Conservation (phyloP, 805 yeast genomes). For the Ogataea trehaloabstinens region DNA sequence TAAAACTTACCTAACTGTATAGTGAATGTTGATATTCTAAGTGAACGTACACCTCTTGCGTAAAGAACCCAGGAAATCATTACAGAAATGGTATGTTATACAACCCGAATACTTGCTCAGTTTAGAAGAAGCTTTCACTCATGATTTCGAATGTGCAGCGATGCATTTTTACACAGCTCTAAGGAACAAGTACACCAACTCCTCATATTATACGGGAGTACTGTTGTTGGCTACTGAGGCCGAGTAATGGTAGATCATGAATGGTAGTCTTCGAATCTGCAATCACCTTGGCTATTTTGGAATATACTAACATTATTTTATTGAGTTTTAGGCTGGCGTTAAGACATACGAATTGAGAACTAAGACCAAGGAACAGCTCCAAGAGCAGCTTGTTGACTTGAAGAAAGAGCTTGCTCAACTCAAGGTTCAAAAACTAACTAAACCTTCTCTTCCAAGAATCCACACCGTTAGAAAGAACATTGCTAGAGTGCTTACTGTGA, state of each 20-base stretch:
- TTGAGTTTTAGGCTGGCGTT: slow-evolving; percentile 64
- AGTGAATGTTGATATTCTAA: background rate
- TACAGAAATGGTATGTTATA: slow-evolving; percentile 1
- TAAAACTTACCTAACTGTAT: background rate
- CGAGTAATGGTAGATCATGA: too few relatives aligned
- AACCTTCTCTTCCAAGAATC: slow-evolving; percentile 93
- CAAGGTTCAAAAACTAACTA: slow-evolving; percentile 92
- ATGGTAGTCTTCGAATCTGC: too few relatives aligned
- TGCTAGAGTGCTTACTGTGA: slow-evolving; percentile 96
- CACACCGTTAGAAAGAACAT: slow-evolving; percentile 97
- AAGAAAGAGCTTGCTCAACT: slow-evolving; percentile 95
- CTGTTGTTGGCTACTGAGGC: too few relatives aligned
- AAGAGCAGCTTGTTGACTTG: slow-evolving; percentile 89
- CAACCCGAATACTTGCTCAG: background rate
- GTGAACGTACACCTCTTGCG: background rate
- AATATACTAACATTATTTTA: background rate
- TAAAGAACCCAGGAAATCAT: background rate
- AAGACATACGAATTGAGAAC: slow-evolving; percentile 96
- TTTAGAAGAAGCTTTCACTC: too few relatives aligned
- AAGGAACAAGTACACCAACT: too few relatives aligned
- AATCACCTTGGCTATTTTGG: background rate
- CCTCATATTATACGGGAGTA: too few relatives aligned
- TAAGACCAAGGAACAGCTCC: slow-evolving; percentile 95
- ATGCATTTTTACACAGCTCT: too few relatives aligned
- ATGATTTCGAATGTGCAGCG: too few relatives aligned